These are phyloP conservation scores for Botrytis paeoniae DNA, from an alignment of 2,329 filamentous ascomycete genomes.

Conservation along the genomic window DNA sequence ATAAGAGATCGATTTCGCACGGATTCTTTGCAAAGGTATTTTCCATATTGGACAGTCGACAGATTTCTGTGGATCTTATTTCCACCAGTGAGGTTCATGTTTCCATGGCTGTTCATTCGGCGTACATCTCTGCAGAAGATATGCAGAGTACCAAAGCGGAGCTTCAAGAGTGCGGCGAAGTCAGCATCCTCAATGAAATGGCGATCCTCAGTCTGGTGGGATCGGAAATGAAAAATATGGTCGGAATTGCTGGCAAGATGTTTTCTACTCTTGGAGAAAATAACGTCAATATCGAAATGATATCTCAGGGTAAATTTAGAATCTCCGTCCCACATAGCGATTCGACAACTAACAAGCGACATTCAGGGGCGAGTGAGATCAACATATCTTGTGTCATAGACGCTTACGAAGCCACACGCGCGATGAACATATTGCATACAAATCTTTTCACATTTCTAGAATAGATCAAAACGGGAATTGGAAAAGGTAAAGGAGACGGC, in stretches of 20 bases:
- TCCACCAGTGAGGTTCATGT: slow-evolving; percentile 96
- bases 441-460: slow-evolving; percentile 96
- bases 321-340: slow-evolving; percentile 9
- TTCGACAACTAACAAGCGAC: slow-evolving; percentile 3
- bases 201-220: slow-evolving; percentile 93
- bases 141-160: slow-evolving; percentile 68
- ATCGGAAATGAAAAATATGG: slow-evolving; percentile 96
- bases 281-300: slow-evolving; percentile 98
- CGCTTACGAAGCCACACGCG: slow-evolving; percentile 82
- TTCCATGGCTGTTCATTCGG: slow-evolving; percentile 90
- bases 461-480: slow-evolving; percentile 26
- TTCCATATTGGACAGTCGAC: slow-evolving; percentile 79
- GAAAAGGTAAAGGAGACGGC: slow-evolving; percentile 11
- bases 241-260: slow-evolving; percentile 89
- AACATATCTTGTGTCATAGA: slow-evolving; percentile 99
- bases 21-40: slow-evolving; percentile 96
- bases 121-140: slow-evolving; percentile 59
- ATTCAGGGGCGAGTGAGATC: slow-evolving; percentile 88
- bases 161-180: slow-evolving; percentile 77
- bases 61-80: slow-evolving; percentile 91
- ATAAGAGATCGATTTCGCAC: slow-evolving; percentile 93
- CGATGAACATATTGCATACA: slow-evolving; percentile 94
- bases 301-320: slow-evolving; percentile 76
- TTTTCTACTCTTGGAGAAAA: slow-evolving; percentile 92
- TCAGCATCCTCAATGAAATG: slow-evolving; percentile 89